Base-by-base conservation (phyloP, 106 monocot species). In the Dendrobium catenatum region DNA sequence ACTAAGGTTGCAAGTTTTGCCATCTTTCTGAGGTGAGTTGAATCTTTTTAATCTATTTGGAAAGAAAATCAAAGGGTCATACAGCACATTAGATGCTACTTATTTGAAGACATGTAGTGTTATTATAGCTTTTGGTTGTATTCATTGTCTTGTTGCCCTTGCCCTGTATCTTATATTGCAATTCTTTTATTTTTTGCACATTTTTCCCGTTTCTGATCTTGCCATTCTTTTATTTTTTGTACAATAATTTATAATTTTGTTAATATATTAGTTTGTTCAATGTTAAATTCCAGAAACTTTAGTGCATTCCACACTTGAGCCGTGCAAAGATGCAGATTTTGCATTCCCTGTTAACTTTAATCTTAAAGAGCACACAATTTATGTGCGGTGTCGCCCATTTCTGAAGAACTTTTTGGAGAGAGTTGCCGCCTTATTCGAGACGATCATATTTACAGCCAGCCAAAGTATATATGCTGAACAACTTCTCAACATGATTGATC, bases 391-490 rank as follows among this genome's bases (percentile, higher is more conserved):
- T 22, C 95, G 98, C 40, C 98, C 98, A 11, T 85, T 82, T 82
- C 86, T 99, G 19, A 88, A 88, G 44, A 92, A 90, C 59, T 99
- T 99, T 83, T 58, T 99, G 83, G 93, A 95, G 84, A 91, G 84
- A 72, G 98, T 99, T 47, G 80, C 95, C 9, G 82, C 80, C 46
- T 73, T 91, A 43, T 99, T 99, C 80, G 98, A 99, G 87, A 93
- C 89, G 4, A 93, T 91, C 78, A 89, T 99, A 83, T 99, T 99
- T 77, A 99, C 98, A 66, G 98, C 98, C 37, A 99, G 98, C 58
- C 98, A 99, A 87, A 91, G 98, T 27, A 99, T 99, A 79, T 96
- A 99, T 85, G 98, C 95, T 1, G 98, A 93, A 55, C 92, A 93
- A 55, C 90, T 99, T 58, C 93, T 99, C 13, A 99, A 99, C 68